Evolutionary conservation across 345 rosid species (phyloP).

Genomic region (Excoecaria cochinchinensis): DNA sequence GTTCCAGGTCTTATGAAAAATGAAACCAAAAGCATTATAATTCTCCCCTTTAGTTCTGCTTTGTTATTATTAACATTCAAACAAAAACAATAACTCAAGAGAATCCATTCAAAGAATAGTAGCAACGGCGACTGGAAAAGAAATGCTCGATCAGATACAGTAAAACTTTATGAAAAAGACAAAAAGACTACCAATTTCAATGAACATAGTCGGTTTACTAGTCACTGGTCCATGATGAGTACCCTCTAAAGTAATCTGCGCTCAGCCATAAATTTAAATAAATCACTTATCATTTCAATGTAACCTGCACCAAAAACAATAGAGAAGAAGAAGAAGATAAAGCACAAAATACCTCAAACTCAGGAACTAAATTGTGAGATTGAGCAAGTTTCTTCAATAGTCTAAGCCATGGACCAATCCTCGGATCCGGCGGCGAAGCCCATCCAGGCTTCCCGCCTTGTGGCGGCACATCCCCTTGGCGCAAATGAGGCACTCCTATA

Average conservation of each 20-base stretch:
- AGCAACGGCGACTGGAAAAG: neutral
- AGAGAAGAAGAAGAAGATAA: neutral
- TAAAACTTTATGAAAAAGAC: neutral
- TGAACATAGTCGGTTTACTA: conserved; percentile 77
- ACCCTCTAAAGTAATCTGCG: conserved; percentile 84
- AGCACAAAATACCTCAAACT: conserved; percentile 67
- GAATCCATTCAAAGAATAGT: neutral
- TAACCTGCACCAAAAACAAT: too few species aligned
- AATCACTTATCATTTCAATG: neutral
- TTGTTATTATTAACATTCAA: neutral
- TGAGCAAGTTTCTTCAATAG: conserved; percentile 63
- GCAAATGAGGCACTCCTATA: conserved; percentile 77
- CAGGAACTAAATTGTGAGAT: conserved; percentile 76
- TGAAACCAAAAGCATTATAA: neutral
- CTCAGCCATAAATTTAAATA: conserved; percentile 13
- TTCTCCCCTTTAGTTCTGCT: neutral
- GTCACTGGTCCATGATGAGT: conserved; percentile 95
- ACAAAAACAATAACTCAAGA: neutral
- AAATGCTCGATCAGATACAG: neutral
- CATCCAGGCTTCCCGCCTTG: conserved; percentile 93
- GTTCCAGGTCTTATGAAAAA: neutral
- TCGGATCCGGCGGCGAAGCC: conserved; percentile 86
- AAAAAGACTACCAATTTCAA: conserved; percentile 68
- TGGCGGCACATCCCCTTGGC: conserved; percentile 73
- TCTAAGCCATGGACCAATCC: conserved; percentile 90